phyloP scores from a whole-genome alignment of 805 yeast species.

The Pichia phayaonensis region DNA sequence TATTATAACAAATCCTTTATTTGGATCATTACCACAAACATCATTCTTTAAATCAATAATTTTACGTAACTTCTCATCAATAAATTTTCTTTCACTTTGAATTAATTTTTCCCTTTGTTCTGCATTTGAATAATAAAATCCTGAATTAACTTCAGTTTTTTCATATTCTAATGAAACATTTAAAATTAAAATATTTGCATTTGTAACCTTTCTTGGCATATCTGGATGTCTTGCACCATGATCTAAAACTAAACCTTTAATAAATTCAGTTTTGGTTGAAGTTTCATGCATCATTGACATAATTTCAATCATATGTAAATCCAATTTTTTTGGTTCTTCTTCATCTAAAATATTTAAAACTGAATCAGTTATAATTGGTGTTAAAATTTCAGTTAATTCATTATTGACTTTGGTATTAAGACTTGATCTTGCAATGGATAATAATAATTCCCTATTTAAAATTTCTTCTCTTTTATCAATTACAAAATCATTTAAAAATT shows the following conservation, averaged over 20 bases:
- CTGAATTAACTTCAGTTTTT: conserved; percentile 94
- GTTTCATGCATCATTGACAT: conserved; percentile 96
- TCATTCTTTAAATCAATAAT: conserved; percentile 89
- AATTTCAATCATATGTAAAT: conserved; percentile 94
- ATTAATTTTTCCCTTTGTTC: conserved; percentile 95
- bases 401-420: conserved; percentile 77
- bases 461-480: conserved; percentile 26
- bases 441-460: conserved; percentile 75
- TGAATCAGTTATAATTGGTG: conserved; percentile 96
- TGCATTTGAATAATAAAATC: conserved; percentile 89
- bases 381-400: conserved; percentile 69
- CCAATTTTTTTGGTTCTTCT: conserved; percentile 39
- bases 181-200: conserved; percentile 78
- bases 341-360: conserved; percentile 67
- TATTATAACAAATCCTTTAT: conserved; percentile 82
- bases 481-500: conserved; percentile 63
- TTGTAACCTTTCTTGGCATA: conserved; percentile 84
- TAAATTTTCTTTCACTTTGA: conserved; percentile 86
- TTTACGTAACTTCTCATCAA: conserved; percentile 85
- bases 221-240: conserved; percentile 99
- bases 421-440: conserved; percentile 89
- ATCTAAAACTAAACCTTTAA: conserved; percentile 88
- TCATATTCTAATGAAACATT: conserved; percentile 96
- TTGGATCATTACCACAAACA: conserved; percentile 71
- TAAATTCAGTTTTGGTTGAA: conserved; percentile 73